Base-by-base conservation (phyloP, 352 stramenopile genomes). In the Phytophthora cactorum region DNA sequence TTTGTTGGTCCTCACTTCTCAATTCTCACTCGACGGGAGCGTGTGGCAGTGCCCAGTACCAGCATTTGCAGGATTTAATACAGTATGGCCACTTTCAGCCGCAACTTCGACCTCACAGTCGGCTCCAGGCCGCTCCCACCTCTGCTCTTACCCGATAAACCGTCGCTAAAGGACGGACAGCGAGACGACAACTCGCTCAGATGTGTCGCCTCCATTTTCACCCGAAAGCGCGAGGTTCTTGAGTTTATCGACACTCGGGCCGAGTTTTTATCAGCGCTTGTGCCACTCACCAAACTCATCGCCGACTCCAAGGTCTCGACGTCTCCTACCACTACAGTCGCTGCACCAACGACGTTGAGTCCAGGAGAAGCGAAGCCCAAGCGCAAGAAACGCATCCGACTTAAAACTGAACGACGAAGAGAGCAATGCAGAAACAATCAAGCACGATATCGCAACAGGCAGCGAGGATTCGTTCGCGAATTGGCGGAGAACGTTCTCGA, bases 381-480 rank as follows among this genome's bases (percentile, higher is more conserved):
- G 54, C 70, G 68, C 22, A 80, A 59, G 52, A 59, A 82, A 61
- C 73, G 77, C 31, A 55, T 80, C 46, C 74, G 77, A 44, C 10
- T 49, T 28, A 75, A 79, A 58, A 79, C 75, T 0, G 69, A 79
- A 11, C 55, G 73, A 8, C 73, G 76, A 12, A 64, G 76, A 10
- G 62, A 85, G 44, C 74, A 85, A 46, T 85, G 77, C 51, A 73
- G 72, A 15, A 60, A 58, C 15, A 85, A 82, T 51, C 77, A 85
- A 38, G 77, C 74, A 9, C 65, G 72, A 11, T 85, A 85, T 47
- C 74, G 77, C n/a, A 65, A 75, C 32, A 74, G 76, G 45, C 74
- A 81, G 47, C 61, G 52, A 25, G 55, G 57, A 1, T 52, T 69
- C 10, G 50, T 51, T 14, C 36, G 55, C 5, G 56, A 74, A 5